A percentile compares a stretch with the other conserved stretches of the same genome.
phyloP scores from a whole-genome alignment of 345 rosid genomes.

The Theobroma cacao region DNA sequence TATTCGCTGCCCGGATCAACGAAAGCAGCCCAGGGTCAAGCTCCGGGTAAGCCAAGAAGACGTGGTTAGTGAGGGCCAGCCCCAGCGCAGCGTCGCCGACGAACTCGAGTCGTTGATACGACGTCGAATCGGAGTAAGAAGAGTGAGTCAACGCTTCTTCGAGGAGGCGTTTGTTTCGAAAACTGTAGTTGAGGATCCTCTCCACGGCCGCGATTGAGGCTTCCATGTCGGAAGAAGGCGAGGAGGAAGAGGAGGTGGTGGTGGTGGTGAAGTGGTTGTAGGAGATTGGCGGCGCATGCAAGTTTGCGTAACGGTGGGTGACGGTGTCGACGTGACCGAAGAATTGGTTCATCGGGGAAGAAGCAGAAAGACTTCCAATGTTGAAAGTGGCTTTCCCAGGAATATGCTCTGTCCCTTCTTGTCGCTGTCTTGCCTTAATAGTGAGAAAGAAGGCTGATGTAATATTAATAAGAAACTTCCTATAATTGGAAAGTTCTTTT shows the following conservation, averaged over 20 bases:
- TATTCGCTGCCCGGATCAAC: constrained; percentile 55
- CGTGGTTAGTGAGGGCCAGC: constrained; percentile 43
- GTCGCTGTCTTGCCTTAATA: no score
- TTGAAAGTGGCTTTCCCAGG: no score
- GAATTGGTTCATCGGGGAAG: not conserved
- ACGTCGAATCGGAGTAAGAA: constrained; percentile 33
- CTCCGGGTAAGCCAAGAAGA: constrained; percentile 48
- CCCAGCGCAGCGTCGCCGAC: constrained; percentile 67
- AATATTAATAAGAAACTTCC: no score
- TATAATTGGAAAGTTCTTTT: no score
- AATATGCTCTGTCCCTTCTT: no score
- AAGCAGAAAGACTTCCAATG: no score
- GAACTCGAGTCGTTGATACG: constrained; percentile 81
- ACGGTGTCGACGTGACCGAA: not conserved
- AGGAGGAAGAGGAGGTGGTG: not conserved
- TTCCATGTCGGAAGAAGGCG: constrained; percentile 31
- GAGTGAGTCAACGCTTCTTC: constrained; percentile 75
- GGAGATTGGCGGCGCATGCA: not conserved
- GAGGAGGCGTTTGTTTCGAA: constrained; percentile 42
- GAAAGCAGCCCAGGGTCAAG: constrained; percentile 58
- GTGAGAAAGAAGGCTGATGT: no score
- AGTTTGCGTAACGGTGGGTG: not conserved
- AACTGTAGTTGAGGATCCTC: constrained; percentile 46
- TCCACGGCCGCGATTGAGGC: constrained; percentile 43
- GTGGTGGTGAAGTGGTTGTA: not conserved